Evolutionary conservation across 1,284 basidiomycete species (phyloP), one percentile per base, ranked within the genome.

Genomic region (Hypsizygus ulmarius): DNA sequence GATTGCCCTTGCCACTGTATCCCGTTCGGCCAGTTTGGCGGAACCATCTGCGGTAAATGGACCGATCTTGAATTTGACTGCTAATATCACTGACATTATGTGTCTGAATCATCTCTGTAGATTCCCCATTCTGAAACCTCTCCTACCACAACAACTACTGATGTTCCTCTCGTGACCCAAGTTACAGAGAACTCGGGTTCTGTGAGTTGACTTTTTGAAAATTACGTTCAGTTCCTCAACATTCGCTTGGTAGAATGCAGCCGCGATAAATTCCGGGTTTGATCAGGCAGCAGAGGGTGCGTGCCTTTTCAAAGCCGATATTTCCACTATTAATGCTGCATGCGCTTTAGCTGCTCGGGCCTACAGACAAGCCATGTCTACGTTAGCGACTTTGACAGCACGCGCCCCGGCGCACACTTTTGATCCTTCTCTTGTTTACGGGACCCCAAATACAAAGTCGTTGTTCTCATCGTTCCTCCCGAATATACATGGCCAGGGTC

Each of bases 401-500:
- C 69, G 79, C 50, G 77, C 81, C 10, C 72, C 76, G 27, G 66
- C 73, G 39, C 75, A 79, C 48, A 73, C 76, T 5, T 77, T 78
- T 38, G 78, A 83, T 39, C 70, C 79, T 1, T 68, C 68, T n/a
- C 64, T 71, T 35, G 62, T 66, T 4, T 69, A 69, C 16, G 67
- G 71, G 25, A 64, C 64, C 44, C 64, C 68, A 10, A 72, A 72
- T 40, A 61, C 74, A 3, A 73, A 71, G 45, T 80, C 82, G 10
- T 65, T 87, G 36, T 65, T 87, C 19, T 80, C 81, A 3, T 77
- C 80, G 0, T 72, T 87, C 47, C 69, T 87, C 9, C 82, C 84
- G 0, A 82, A 77, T 57, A 68, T 80, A 12, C 86, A 87, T 59
- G 83, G 84, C 0, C 84, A 83, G 60, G 84, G 85, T 0, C 87